These are phyloP conservation scores for Saccharomycopsis sp. DNA, from an alignment of 805 yeast species.

Conservation along the genomic window DNA sequence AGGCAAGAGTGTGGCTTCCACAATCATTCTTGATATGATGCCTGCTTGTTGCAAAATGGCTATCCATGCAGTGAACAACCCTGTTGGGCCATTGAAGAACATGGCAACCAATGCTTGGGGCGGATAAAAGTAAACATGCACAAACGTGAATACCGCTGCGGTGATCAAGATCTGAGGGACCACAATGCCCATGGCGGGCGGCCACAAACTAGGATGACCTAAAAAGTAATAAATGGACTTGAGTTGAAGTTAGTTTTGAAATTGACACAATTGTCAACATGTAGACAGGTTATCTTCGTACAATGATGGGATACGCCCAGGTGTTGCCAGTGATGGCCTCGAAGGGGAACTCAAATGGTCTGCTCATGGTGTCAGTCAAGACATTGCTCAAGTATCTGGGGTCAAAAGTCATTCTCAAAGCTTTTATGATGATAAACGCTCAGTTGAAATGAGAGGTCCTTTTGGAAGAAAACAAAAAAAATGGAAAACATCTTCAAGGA, in stretches of 20 bases:
- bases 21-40: constrained; percentile 26
- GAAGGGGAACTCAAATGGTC: constrained; percentile 18
- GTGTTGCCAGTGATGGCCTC: constrained; percentile 9
- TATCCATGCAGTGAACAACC: constrained; percentile 21
- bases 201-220: constrained; percentile 15
- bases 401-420: constrained; percentile 10
- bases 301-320: constrained; percentile 20
- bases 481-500: too few relatives aligned
- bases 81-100: constrained; percentile 23
- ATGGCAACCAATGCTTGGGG: constrained; percentile 21
- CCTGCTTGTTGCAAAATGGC: constrained; percentile 27
- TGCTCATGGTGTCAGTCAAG: constrained; percentile 10
- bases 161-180: constrained; percentile 22
- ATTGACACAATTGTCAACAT: background rate
- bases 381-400: background rate
- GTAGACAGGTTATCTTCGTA: constrained; percentile 11
- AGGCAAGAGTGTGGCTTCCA: constrained; percentile 28
- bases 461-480: too few relatives aligned
- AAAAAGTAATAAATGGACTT: constrained; percentile 19
- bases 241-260: constrained; percentile 6
- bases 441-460: too few relatives aligned
- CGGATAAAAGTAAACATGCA: constrained; percentile 20
- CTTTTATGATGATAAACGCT: too few relatives aligned
- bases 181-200: constrained; percentile 14
- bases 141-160: constrained; percentile 12